phyloP scores from a whole-genome alignment of 1,284 basidiomycete genomes.

The Puccinia hordei region DNA sequence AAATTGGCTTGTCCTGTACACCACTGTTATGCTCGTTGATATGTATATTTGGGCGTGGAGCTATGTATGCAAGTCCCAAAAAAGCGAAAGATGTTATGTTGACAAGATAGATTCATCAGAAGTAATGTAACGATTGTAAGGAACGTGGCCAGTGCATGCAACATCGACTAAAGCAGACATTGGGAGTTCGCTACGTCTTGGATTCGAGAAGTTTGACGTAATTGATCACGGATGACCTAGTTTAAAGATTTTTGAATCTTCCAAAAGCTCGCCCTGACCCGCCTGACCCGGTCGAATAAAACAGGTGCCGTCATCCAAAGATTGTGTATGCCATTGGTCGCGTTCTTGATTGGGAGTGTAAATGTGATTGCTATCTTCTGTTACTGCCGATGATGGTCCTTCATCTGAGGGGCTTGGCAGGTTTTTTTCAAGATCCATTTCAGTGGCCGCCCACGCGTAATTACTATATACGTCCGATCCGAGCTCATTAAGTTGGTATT shows the following conservation, averaged over 20 bases:
- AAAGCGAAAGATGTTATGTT: too few relatives aligned
- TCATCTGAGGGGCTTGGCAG: constrained; percentile 1
- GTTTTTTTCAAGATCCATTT: constrained; percentile 14
- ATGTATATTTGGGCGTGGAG: not conserved
- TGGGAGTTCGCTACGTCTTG: too few relatives aligned
- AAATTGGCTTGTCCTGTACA: not conserved
- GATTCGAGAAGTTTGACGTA: not conserved
- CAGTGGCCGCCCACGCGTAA: not conserved
- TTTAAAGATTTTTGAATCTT: constrained; percentile 22
- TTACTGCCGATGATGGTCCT: constrained; percentile 2
- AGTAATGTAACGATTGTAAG: not conserved
- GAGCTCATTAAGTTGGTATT: constrained; percentile 33
- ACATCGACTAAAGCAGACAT: not conserved
- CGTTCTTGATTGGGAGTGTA: not conserved
- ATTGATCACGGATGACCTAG: constrained; percentile 6
- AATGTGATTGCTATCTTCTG: not conserved
- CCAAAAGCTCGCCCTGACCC: not conserved
- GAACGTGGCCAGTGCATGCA: not conserved
- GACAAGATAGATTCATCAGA: not conserved
- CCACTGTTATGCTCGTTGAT: not conserved
- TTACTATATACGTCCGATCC: not conserved
- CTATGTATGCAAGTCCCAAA: too few relatives aligned
- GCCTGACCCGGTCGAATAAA: constrained; percentile 1
- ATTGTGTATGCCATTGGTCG: constrained; percentile 9
- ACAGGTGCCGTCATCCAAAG: not conserved